These are phyloP conservation scores for Tinospora cordifolia DNA, from an alignment of 164 flowering plant genomes.

Conservation along the genomic window DNA sequence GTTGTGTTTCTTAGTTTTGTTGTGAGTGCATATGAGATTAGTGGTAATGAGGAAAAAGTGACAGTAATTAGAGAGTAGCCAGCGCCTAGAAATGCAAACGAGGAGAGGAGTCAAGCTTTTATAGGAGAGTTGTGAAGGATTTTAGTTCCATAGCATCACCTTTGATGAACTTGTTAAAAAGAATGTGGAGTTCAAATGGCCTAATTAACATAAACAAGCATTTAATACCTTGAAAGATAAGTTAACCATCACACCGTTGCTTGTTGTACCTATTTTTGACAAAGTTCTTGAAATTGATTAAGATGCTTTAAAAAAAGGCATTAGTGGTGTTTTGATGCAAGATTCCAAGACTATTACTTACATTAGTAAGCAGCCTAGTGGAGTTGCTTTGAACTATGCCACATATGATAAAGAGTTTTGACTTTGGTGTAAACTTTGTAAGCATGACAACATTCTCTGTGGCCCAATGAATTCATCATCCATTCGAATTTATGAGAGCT, in stretches of 20 bases:
- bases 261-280: neutral
- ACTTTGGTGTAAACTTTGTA: neutral
- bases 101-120: neutral
- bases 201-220: neutral
- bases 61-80: neutral
- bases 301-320: neutral
- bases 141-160: neutral
- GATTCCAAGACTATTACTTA: neutral
- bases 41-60: neutral
- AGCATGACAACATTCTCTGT: neutral
- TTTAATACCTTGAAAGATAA: too few relatives aligned
- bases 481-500: neutral
- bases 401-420: neutral
- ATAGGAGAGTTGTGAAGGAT: neutral
- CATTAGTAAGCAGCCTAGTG: neutral
- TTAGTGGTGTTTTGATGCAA: too few relatives aligned
- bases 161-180: neutral
- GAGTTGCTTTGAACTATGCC: neutral
- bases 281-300: neutral
- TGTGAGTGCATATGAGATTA: neutral
- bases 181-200: neutral
- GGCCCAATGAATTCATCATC: neutral
- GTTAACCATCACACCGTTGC: neutral
- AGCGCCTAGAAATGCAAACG: neutral
- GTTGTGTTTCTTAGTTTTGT: neutral